A percentile compares a stretch with the other conserved stretches of the same genome.
Evolutionary conservation across 2,329 filamentous ascomycete species (phyloP).

Genomic region (Sordariomycetes sp.): DNA sequence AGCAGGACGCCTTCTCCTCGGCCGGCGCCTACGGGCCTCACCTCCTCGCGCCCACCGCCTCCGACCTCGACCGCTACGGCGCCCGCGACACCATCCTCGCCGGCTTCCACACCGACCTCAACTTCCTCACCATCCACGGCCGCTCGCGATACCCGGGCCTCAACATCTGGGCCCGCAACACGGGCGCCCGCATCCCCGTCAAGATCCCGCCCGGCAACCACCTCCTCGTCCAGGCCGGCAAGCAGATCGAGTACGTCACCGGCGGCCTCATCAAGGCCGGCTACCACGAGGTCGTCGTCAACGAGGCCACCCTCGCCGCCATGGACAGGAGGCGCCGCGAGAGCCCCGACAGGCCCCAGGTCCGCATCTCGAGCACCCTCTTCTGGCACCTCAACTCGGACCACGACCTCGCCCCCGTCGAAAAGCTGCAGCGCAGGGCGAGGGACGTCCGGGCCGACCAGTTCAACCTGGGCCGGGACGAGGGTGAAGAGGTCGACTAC

Average conservation of each 20-base stretch:
- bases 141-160: constrained; percentile 53
- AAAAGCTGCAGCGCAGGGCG: constrained; percentile 34
- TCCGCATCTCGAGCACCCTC: constrained; percentile 51
- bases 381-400: constrained; percentile 54
- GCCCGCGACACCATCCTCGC: constrained; percentile 48
- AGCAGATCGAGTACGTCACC: constrained; percentile 53
- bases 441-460: constrained; percentile 34
- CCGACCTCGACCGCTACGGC: constrained; percentile 45
- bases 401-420: constrained; percentile 43
- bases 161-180: constrained; percentile 56
- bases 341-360: constrained; percentile 37
- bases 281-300: constrained; percentile 54
- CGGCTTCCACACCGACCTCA: constrained; percentile 56
- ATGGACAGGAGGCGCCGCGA: constrained; percentile 31
- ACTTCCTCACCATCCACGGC: constrained; percentile 57
- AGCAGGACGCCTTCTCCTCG: constrained; percentile 40
- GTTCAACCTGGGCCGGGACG: constrained; percentile 39
- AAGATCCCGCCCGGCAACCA: constrained; percentile 49
- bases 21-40: constrained; percentile 52
- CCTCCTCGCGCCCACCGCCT: constrained; percentile 51
- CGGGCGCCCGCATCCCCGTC: constrained; percentile 47
- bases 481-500: constrained; percentile 41
- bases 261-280: constrained; percentile 53
- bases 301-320: constrained; percentile 37
- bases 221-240: constrained; percentile 52